Evolutionary conservation across 2,329 filamentous ascomycete genomes (phyloP).

Genomic region (Aspergillus candidus): DNA sequence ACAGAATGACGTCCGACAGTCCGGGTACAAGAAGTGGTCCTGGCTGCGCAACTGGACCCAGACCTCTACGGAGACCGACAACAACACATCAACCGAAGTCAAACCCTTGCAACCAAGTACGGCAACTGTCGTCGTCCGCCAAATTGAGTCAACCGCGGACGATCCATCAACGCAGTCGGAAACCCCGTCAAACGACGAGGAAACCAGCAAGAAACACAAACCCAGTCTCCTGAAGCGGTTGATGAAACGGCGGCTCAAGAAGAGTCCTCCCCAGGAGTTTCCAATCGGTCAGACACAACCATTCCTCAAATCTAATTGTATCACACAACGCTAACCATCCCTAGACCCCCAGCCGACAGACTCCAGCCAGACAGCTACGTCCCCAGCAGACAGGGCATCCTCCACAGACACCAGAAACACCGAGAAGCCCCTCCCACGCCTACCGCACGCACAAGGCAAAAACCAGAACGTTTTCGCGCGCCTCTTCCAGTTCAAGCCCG

Average conservation of each 20-base stretch:
- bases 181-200: slow-evolving; percentile 3
- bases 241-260: slow-evolving; percentile 44
- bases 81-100: slow-evolving; percentile 17
- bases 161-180: slow-evolving; percentile 6
- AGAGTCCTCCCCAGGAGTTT: slow-evolving; percentile 20
- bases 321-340: not conserved
- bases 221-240: slow-evolving; percentile 49
- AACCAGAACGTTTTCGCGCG: slow-evolving; percentile 84
- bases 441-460: slow-evolving; percentile 14
- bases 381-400: slow-evolving; percentile 12
- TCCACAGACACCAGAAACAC: slow-evolving; percentile 13
- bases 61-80: slow-evolving; percentile 18
- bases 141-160: slow-evolving; percentile 14
- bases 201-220: slow-evolving; percentile 27
- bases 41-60: slow-evolving; percentile 39
- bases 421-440: slow-evolving; percentile 9
- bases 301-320: not conserved
- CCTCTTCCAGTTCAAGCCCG: slow-evolving; percentile 84
- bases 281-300: slow-evolving; percentile 33
- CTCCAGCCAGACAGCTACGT: slow-evolving; percentile 10
- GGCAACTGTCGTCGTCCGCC: slow-evolving; percentile 23
- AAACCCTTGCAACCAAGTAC: slow-evolving; percentile 21
- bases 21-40: slow-evolving; percentile 41
- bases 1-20: slow-evolving; percentile 14
- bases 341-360: slow-evolving; percentile 7